Evolutionary conservation across 2,329 filamentous ascomycete species (phyloP).

Genomic region (Penicillium palitans): DNA sequence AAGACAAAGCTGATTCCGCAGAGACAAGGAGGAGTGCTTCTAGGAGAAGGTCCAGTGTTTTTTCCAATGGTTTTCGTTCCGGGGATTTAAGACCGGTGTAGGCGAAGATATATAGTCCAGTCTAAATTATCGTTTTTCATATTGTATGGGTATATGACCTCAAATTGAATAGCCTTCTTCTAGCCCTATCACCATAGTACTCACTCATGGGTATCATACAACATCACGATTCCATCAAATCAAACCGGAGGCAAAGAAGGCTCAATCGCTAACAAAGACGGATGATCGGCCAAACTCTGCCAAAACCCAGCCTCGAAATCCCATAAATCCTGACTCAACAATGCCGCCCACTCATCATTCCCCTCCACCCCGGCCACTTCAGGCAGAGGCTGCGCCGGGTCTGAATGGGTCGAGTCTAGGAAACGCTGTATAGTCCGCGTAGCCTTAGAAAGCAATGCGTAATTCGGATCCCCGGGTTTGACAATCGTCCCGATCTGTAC

Average conservation of each 20-base stretch:
- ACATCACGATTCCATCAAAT: neutral
- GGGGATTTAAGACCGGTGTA: neutral
- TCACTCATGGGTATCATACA: neutral
- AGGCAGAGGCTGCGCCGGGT: conserved; percentile 9
- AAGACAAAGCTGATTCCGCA: neutral
- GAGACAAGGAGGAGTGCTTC: neutral
- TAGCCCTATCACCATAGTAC: neutral
- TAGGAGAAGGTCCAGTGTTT: neutral
- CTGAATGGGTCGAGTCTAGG: conserved; percentile 27
- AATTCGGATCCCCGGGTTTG: conserved; percentile 27
- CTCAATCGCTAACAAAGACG: conserved; percentile 25
- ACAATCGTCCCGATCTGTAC: conserved; percentile 30
- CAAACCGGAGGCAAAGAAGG: conserved; percentile 22
- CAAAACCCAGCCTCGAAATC: conserved; percentile 32
- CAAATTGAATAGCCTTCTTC: neutral
- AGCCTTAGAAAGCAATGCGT: conserved; percentile 26
- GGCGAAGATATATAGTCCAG: neutral
- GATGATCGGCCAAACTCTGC: conserved; percentile 31
- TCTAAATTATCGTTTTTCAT: neutral
- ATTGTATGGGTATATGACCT: neutral
- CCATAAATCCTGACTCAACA: conserved; percentile 27
- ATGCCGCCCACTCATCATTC: conserved; percentile 24
- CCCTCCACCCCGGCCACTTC: conserved; percentile 16
- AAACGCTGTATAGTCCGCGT: conserved; percentile 30
- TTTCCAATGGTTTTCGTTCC: neutral